Base-by-base conservation (phyloP, 495 filamentous ascomycete genomes). In the Neurospora sp. region DNA sequence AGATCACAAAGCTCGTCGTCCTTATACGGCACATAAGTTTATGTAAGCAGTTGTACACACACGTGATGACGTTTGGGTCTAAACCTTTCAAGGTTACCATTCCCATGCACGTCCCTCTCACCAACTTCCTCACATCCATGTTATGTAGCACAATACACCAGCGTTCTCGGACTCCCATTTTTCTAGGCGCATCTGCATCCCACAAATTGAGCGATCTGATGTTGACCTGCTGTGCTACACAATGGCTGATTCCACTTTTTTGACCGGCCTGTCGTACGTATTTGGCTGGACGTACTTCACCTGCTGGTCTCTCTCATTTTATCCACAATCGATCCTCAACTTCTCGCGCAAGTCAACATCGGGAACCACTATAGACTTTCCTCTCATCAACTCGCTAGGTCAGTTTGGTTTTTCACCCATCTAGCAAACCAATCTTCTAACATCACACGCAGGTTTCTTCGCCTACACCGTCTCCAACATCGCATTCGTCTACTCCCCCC, bases 221-320 rank as follows among this genome's bases (percentile, higher is more conserved):
- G n/a, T 70, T 12, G 23, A 35, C 20, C 39, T 41, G 41, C 23
- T 27, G 38, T 27, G 35, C 44, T 38, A 37, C 39, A 20, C 10
- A n/a, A 38, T 37, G 54, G 27, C 54, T 8, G 54, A 62, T 62
- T 62, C 27, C 54, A 62, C 23, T 31, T 72, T 79, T 35, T 75
- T 80, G 62, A 72, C 73, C 20, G 71, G 84, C n/a, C 38, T 88
- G 11, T 91, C 89, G n/a, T 79, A 77, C 72, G 16, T 87, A 1
- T 85, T 90, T 66, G 89, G 89, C 75, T 89, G 88, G 86, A 73
- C 85, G 72, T 91, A 91, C 82, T 90, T 89, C 73, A 71, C 90
- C n/a, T 88, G 87, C 79, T 96, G 95, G 95, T 93, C 91, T 1
- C 79, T 91, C 46, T 97, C 93, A 14, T 98, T 97, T 83, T 99